Percentiles rank a stretch among this genome's conserved stretches.
These are phyloP conservation scores for Xylaria longipes DNA, from an alignment of 495 filamentous ascomycete genomes.

Conservation along the genomic window DNA sequence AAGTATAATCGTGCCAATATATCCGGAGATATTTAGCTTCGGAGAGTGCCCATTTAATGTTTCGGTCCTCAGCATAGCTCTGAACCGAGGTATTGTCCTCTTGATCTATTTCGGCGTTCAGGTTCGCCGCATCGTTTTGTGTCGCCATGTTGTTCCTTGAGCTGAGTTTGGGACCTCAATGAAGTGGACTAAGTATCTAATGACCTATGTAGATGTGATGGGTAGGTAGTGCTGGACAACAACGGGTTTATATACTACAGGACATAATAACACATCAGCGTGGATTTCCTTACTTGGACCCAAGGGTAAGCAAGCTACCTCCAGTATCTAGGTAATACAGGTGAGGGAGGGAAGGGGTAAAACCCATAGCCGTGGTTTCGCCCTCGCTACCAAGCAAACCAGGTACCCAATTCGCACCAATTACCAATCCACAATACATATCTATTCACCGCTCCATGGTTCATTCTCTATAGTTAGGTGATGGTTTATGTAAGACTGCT, in stretches of 20 bases:
- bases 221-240: neutral
- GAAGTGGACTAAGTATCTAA: neutral
- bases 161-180: neutral
- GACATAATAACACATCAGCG: neutral
- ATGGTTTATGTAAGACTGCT: too few species aligned
- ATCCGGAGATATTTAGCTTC: slow-evolving; percentile 67
- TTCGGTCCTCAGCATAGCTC: neutral
- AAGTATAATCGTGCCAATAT: slow-evolving; percentile 83
- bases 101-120: neutral
- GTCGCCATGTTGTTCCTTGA: neutral
- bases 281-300: neutral
- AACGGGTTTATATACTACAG: neutral
- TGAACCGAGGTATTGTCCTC: neutral
- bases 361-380: neutral
- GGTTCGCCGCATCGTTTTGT: neutral
- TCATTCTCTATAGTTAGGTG: too few species aligned
- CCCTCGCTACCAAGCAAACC: neutral
- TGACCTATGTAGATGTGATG: neutral
- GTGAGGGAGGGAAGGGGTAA: neutral
- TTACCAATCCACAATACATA: neutral
- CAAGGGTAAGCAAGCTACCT: neutral
- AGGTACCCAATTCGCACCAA: neutral
- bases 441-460: neutral
- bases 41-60: neutral
- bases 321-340: too few species aligned